Evolutionary conservation across 495 filamentous ascomycete genomes (phyloP), one percentile per base, ranked within the genome.

Genomic region (Pyrenula aspistea): DNA sequence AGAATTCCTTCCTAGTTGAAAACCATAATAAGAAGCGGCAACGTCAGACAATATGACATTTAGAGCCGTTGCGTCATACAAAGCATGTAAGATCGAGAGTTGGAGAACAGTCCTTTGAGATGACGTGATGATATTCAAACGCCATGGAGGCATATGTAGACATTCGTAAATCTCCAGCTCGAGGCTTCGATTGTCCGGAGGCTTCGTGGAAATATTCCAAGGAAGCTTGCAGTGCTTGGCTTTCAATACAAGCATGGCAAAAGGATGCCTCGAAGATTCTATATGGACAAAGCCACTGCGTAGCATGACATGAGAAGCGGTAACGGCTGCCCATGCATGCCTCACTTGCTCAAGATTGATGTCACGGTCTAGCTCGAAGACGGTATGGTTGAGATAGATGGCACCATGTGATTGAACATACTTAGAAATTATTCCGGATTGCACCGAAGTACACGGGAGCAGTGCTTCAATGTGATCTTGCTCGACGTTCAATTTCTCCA

Each of bases 351-450:
- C 24, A 1, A 78, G 51, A 57, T 93, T 76, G 2, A 83, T 61
- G 0, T 70, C 59, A 0, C 64, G 56, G 1, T 71, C 57, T 0
- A 89, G 62, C 36, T 80, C 77, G 50, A 91, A 66, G 2, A 82
- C 67, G 62, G 92, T 84, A 57, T 87, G 84, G 59, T 91, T 95
- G 70, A 89, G 91, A 65, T 96, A 95, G 57, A 80, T 71, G 56
- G 82, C 85, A 10, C 70, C 66, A 24, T 78, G 69, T 0, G 87
- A 88, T 20, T 75, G 69, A 8, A 86, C 57, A 76, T 92, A 93
- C 53, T 85, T 81, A 0, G 83, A 83, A 49, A 95, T 71, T 79
- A 96, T 89, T 36, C 80, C 84, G 62, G 93, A 87, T 66, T 96
- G 91, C 1, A 92, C 72, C 12, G 90, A 85, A 0, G 89, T 68